Base-by-base conservation (phyloP, 176 grass and related monocot genomes). In the Lolium rigidum region DNA sequence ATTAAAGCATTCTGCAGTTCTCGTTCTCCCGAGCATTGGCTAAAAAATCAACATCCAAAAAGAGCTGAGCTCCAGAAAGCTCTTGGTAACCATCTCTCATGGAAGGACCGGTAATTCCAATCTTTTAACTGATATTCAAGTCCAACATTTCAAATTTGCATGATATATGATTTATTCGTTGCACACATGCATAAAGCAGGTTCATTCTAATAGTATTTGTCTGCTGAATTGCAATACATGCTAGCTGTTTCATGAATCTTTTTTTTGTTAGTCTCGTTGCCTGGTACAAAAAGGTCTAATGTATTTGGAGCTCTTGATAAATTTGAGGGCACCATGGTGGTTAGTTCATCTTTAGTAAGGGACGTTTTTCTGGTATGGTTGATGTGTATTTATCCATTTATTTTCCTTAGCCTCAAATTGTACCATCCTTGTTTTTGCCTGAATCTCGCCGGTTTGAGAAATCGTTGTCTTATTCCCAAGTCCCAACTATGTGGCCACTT, bases 1-100 rank as follows among this genome's bases (percentile, higher is more conserved):
- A 91, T 98, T 48, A 95, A 90, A 83, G 70, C 80, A 9, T 98
- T 95, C 79, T 95, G 93, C 52, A 77, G 38, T 80, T 92, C 82
- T 77, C 86, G 84, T 80, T 86, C 97, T 88, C 84, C 93, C 58
- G 97, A 98, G 80, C 97, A 95, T 88, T 98, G 97, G 97, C 82
- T 86, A 7, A 95, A 94, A 84, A 95, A 94, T 91, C 97, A 95
- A 85, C 92, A 87, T 86, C 94, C 97, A 64, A 98, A 98, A 85
- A 95, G 97, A 95, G 84, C 64, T 79, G 97, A 98, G 50, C 97
- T 98, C 81, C 93, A 94, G 90, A 95, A 98, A 90, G 97, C 97
- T 82, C 92, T 98, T 82, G 97, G 97, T 62, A 98, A 91, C 86
- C 97, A 98, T 95, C 97, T 98, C 55, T 98, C 97, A 46, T 95